Percentiles rank a stretch among this genome's conserved stretches.
Evolutionary conservation across 2,329 filamentous ascomycete genomes (phyloP).

Genomic region (Eutypa lata): DNA sequence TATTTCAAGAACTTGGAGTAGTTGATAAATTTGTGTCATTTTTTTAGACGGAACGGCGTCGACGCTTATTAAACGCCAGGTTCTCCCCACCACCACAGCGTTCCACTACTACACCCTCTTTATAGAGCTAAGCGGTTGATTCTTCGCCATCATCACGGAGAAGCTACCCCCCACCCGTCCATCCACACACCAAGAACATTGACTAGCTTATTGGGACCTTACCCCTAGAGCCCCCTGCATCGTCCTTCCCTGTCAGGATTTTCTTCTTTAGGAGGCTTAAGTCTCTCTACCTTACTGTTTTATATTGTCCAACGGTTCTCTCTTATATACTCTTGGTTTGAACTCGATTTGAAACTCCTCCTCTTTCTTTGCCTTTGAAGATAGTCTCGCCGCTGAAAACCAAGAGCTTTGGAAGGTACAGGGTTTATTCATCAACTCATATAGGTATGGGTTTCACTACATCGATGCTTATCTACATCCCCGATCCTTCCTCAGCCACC

Average conservation of each 20-base stretch:
- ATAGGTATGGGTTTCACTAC: background rate
- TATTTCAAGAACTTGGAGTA: background rate
- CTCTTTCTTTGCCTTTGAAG: background rate
- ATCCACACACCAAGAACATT: background rate
- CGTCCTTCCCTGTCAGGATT: background rate
- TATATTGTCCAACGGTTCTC: background rate
- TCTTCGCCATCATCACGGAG: background rate
- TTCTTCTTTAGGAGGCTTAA: background rate
- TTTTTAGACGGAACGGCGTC: background rate
- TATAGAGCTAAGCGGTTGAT: background rate
- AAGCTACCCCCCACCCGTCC: background rate
- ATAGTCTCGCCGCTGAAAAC: background rate
- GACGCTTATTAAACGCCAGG: background rate
- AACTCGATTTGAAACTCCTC: background rate
- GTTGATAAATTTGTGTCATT: background rate
- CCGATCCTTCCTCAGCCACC: background rate
- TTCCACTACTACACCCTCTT: slow-evolving; percentile 1
- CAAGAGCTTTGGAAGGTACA: background rate
- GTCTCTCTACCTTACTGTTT: background rate
- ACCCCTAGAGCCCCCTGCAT: background rate
- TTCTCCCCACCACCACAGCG: background rate
- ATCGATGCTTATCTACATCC: background rate
- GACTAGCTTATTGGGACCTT: background rate
- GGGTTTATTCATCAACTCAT: background rate
- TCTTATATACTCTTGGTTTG: background rate